Conservation (phyloP, 441 rosid genomes). For the Erysimum cheiri region DNA sequence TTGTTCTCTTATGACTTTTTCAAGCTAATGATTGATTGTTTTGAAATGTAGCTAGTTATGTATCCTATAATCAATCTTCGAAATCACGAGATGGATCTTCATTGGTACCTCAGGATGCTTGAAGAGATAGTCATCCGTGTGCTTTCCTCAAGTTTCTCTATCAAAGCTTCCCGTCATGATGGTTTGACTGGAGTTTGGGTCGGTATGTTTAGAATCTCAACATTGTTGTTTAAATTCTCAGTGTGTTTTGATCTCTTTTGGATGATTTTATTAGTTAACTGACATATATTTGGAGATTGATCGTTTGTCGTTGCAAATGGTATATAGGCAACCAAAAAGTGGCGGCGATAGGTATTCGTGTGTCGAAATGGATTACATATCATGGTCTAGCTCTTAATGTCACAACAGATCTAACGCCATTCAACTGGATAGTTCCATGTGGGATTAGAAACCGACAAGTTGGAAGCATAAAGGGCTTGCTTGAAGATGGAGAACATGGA, state of each 20-base stretch:
- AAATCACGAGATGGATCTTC: conserved; percentile 94
- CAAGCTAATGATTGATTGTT: conserved; percentile 23
- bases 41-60: conserved; percentile 70
- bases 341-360: conserved; percentile 85
- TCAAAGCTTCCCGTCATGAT: conserved; percentile 71
- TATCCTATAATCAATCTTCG: conserved; percentile 84
- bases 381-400: conserved; percentile 90
- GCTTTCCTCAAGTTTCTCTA: conserved; percentile 67
- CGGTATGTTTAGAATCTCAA: conserved; percentile 52
- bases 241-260: conserved; percentile 16
- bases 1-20: conserved; percentile 3
- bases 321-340: conserved; percentile 69
- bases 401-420: conserved; percentile 76
- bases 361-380: conserved; percentile 77
- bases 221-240: background rate
- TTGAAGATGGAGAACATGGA: conserved; percentile 34
- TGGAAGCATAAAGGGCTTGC: conserved; percentile 67
- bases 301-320: conserved; percentile 32
- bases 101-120: conserved; percentile 91
- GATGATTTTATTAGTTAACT: background rate
- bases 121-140: conserved; percentile 84
- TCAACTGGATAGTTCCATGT: conserved; percentile 79
- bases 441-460: conserved; percentile 72
- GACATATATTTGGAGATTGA: background rate
- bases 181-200: conserved; percentile 93